Base-by-base conservation (phyloP, 2,329 filamentous ascomycete genomes). In the Pestalotiopsis sp. region DNA sequence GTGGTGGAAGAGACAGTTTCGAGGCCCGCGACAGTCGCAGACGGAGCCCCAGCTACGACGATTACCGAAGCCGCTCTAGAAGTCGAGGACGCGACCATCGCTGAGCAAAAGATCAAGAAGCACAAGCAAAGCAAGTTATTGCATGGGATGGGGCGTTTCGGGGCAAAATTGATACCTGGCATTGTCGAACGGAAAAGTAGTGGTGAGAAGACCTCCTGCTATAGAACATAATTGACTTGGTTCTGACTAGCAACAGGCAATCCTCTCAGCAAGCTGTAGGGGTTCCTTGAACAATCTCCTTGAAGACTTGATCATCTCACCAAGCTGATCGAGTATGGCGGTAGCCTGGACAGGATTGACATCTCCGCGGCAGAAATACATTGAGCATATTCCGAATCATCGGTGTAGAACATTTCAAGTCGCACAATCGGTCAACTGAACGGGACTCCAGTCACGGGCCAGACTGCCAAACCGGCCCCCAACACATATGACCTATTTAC, bases 41-140 rank as follows among this genome's bases (percentile, higher is more conserved):
- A 57, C 83, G 85, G 56, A 88, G 85, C 70, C 83, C 82, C 9
- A 87, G 84, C 67, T 82, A 81, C 58, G 82, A 79, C 70, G 87
- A 84, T 73, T 82, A 86, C 70, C 77, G 76, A 41, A 82, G 80
- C 67, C 79, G 78, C 62, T 84, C 82, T 49, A 78, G 79, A 61
- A 84, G 80, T 68, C 78, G 76, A 39, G 77, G 77, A 25, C 80
- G 80, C 39, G 76, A 76, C 64, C 73, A 80, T 64, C 80, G 80
- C 71, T 79, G 60, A 76, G 20, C 25, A 59, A 23, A 59, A 25
- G 25, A 13, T 25, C 17, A 59, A 59, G 5, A 36, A 39, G 11
- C 12, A 62, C 6, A 39, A 20, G 3, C 13, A 20, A 39, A 36
- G 27, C 6, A 59, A 58, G 2, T 27, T n/a, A 25, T 27, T 66